These are phyloP conservation scores for Drechslerella coelobrocha DNA, from an alignment of 2,329 filamentous ascomycete genomes.

Conservation along the genomic window DNA sequence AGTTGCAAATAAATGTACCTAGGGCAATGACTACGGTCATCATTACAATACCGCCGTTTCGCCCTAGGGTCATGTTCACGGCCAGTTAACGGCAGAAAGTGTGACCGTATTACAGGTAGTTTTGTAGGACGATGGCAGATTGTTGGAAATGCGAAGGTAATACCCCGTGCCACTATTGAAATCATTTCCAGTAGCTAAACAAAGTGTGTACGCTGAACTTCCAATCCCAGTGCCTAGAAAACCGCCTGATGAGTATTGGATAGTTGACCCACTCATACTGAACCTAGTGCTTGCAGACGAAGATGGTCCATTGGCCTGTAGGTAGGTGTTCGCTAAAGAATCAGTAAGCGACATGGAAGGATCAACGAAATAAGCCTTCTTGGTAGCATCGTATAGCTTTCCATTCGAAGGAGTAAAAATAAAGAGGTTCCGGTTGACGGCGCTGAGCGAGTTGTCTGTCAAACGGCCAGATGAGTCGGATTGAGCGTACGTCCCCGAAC, in stretches of 20 bases:
- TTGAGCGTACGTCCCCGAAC: constrained; percentile 2
- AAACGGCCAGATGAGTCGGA: constrained; percentile 6
- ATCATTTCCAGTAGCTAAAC: not conserved
- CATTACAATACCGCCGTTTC: not conserved
- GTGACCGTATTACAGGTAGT: not conserved
- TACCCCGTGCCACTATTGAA: constrained; percentile 4
- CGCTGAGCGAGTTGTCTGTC: constrained; percentile 5
- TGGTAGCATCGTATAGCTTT: constrained; percentile 1
- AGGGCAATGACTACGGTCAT: not conserved
- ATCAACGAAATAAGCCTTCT: constrained; percentile 7
- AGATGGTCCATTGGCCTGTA: constrained; percentile 1
- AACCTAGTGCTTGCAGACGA: constrained; percentile 4
- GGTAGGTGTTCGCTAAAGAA: not conserved
- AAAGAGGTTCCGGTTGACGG: not conserved
- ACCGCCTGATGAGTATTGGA: not conserved
- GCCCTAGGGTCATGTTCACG: constrained; percentile 2
- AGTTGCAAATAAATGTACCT: no score
- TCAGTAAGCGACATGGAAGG: not conserved
- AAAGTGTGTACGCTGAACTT: not conserved
- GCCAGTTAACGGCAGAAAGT: not conserved
- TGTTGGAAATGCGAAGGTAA: constrained; percentile 8
- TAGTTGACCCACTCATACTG: constrained; percentile 1
- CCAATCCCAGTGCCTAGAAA: constrained; percentile 1
- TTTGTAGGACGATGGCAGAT: not conserved
- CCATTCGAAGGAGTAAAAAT: not conserved